phyloP scores from a whole-genome alignment of 345 rosid genomes.

The Lumnitzera littorea region DNA sequence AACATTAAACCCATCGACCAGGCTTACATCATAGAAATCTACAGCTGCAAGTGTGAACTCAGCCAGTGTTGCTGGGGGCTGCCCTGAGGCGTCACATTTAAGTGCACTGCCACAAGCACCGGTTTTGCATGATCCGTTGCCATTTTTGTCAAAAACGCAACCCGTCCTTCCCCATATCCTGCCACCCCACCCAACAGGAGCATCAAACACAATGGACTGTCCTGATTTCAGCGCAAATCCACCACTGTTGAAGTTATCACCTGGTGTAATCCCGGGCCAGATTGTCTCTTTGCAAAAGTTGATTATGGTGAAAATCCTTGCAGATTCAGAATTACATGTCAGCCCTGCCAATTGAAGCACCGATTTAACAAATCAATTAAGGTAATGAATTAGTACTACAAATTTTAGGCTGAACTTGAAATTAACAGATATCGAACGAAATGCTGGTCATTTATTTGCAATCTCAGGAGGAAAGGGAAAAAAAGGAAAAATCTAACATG shows the following conservation, averaged over 20 bases:
- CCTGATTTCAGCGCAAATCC: conserved; percentile 55
- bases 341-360: conserved; percentile 25
- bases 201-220: conserved; percentile 43
- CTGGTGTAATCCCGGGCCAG: conserved; percentile 76
- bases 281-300: conserved; percentile 58
- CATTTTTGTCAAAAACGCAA: conserved; percentile 53
- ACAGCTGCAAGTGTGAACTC: conserved; percentile 53
- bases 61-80: conserved; percentile 69
- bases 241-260: conserved; percentile 41
- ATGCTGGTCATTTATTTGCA: too few relatives aligned
- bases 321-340: conserved; percentile 21
- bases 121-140: conserved; percentile 63
- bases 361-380: neutral
- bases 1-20: conserved; percentile 82
- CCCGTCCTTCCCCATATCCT: conserved; percentile 86
- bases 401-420: too few relatives aligned
- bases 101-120: conserved; percentile 63
- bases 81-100: conserved; percentile 53
- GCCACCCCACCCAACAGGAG: conserved; percentile 77
- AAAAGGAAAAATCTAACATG: too few relatives aligned
- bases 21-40: conserved; percentile 86
- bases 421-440: too few relatives aligned
- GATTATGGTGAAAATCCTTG: conserved; percentile 59
- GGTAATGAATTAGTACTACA: neutral
- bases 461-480: too few relatives aligned